Conservation (phyloP, 345 rosid genomes). For the Linum trigynum region DNA sequence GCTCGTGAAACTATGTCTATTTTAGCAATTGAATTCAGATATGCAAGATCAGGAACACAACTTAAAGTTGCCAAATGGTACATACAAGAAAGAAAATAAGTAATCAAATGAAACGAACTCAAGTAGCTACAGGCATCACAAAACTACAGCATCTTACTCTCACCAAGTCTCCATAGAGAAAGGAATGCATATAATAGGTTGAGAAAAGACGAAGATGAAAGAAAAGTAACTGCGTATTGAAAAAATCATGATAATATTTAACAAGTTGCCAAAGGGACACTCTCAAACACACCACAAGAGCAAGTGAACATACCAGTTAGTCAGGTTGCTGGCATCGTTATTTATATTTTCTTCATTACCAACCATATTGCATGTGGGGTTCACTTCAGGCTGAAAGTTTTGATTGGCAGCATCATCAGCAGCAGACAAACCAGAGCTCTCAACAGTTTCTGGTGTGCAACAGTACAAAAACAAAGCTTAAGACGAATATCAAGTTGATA, state of each 20-base stretch:
- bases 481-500: neutral
- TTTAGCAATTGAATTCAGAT: neutral
- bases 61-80: too few relatives aligned
- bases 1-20: too few relatives aligned
- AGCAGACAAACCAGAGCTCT: constrained; percentile 16
- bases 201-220: neutral
- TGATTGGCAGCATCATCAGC: constrained; percentile 18
- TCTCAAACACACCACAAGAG: neutral
- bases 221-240: neutral
- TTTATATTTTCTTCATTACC: constrained; percentile 16
- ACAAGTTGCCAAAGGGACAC: neutral
- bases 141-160: neutral
- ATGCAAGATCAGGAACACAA: too few relatives aligned
- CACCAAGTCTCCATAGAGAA: neutral
- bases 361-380: constrained; percentile 2
- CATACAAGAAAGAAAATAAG: neutral
- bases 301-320: constrained; percentile 19
- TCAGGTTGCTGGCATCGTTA: constrained; percentile 15
- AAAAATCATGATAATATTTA: constrained; percentile 11
- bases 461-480: constrained; percentile 1
- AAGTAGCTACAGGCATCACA: neutral
- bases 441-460: constrained; percentile 29
- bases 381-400: constrained; percentile 31
- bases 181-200: neutral
- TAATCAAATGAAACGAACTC: neutral